Base-by-base conservation (phyloP, 441 rosid genomes). In the Erodium chrysanthum region DNA sequence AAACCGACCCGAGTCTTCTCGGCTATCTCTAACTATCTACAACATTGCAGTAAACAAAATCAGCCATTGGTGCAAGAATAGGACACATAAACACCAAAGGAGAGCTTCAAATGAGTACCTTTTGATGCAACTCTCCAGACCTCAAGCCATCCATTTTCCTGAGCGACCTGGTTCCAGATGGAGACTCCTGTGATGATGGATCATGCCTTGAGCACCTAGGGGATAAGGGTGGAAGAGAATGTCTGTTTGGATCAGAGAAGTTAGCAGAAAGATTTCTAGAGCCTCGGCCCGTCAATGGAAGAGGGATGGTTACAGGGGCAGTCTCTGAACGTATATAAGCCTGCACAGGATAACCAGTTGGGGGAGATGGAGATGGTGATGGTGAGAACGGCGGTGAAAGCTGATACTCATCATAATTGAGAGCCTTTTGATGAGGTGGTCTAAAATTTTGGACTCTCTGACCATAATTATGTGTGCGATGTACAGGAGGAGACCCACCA, bases 371-470 rank as follows among this genome's bases (percentile, higher is more conserved):
- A n/a, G 83, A 85, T 1, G 95, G 83, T 0, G 83, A 85, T 1
- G 95, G 82, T 0, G 97, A 92, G 74, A 86, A 92, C 58, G 97
- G 95, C 66, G 97, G 96, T 5, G 97, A 92, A 69, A 85, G 83
- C 81, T 88, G 92, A 76, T 83, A 86, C 65, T 75, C 88, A 71
- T 92, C 96, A 78, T 74, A 73, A 79, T 71, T 74, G 56, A 21
- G 70, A 69, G 65, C 56, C 67, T 67, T 79, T 66, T 70, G 80
- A 64, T 76, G 81, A 44, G 76, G 62, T 31, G 77, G 69, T 69
- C 86, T 71, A 35, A 23, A 74, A 70, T 71, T 80, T 66, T 80
- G 91, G 48, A 70, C 68, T 76, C 81, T 79, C 37, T 78, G 69
- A 68, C 79, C 81, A 73, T 70, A 71, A 60, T 25, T 3, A 25